These are phyloP conservation scores for Cafeteria roenbergensis DNA, from an alignment of 108 stramenopile species.

Conservation along the genomic window DNA sequence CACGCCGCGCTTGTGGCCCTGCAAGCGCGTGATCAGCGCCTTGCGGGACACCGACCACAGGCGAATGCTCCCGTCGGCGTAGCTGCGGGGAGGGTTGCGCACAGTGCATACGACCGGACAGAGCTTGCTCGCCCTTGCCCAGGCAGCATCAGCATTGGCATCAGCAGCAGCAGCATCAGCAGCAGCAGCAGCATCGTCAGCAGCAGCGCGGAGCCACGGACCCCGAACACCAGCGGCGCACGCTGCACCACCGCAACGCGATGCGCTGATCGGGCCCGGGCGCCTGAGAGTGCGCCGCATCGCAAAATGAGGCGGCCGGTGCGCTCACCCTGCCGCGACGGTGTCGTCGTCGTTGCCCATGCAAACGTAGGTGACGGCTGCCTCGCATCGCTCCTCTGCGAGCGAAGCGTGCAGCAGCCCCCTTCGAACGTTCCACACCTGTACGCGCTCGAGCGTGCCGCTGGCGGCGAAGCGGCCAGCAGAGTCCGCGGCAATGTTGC, in stretches of 20 bases:
- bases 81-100: constrained; percentile 14
- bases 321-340: constrained; percentile 1
- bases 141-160: neutral
- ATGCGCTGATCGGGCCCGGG: constrained; percentile 9
- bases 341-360: neutral
- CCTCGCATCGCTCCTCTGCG: neutral
- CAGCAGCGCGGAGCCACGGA: neutral
- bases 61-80: constrained; percentile 21
- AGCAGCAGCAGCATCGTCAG: no score
- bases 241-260: neutral
- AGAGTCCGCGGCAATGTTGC: constrained; percentile 25
- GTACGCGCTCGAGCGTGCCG: constrained; percentile 37
- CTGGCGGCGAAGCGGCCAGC: constrained; percentile 28
- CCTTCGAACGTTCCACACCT: constrained; percentile 35
- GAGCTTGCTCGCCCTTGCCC: neutral
- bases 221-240: neutral
- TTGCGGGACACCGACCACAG: neutral
- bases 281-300: neutral
- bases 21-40: neutral
- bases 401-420: constrained; percentile 10
- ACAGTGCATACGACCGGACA: neutral
- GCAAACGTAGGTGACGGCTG: neutral
- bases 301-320: constrained; percentile 26
- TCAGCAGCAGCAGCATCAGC: no score
- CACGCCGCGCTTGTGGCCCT: constrained; percentile 34